Evolutionary conservation across 768 basidiomycete genomes (phyloP).

Genomic region (Rhodotorula graminis): DNA sequence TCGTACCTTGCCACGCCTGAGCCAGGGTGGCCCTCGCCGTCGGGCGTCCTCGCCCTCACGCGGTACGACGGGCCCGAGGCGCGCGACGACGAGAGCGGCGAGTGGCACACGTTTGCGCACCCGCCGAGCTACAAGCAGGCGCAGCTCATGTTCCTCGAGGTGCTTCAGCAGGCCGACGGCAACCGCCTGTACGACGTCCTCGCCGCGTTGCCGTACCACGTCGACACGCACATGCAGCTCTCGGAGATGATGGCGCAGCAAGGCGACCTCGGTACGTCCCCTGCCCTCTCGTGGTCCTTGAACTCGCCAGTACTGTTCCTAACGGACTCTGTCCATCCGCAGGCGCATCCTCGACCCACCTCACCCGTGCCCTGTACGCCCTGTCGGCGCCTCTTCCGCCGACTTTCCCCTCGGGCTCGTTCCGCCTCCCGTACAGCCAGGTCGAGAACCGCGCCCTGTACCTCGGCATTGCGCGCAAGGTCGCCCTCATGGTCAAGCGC

Average conservation of each 20-base stretch:
- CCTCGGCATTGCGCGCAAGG: constrained; percentile 75
- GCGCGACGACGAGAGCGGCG: constrained; percentile 44
- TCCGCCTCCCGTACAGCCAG: constrained; percentile 78
- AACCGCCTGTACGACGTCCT: constrained; percentile 63
- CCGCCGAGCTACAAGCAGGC: constrained; percentile 75
- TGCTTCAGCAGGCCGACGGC: constrained; percentile 39
- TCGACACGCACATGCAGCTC: constrained; percentile 80
- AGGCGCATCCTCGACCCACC: constrained; percentile 56
- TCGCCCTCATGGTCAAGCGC: constrained; percentile 80
- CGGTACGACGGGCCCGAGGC: constrained; percentile 30
- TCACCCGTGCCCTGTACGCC: constrained; percentile 88
- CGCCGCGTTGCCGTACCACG: constrained; percentile 80
- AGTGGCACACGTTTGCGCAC: constrained; percentile 89
- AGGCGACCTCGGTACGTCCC: constrained; percentile 59
- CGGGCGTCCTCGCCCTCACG: constrained; percentile 21
- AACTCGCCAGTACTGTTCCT: no score
- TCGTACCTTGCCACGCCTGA: constrained; percentile 67
- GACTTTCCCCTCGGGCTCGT: constrained; percentile 75
- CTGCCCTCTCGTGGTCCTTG: not conserved
- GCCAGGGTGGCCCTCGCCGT: constrained; percentile 63
- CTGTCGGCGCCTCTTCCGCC: constrained; percentile 81
- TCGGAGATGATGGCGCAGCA: constrained; percentile 79
- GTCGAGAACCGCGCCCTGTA: constrained; percentile 93
- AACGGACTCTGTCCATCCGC: constrained; percentile 52
- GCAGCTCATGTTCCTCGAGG: constrained; percentile 42